These are phyloP conservation scores for Phytophthora pisi DNA, from an alignment of 352 stramenopile species.

Conservation along the genomic window DNA sequence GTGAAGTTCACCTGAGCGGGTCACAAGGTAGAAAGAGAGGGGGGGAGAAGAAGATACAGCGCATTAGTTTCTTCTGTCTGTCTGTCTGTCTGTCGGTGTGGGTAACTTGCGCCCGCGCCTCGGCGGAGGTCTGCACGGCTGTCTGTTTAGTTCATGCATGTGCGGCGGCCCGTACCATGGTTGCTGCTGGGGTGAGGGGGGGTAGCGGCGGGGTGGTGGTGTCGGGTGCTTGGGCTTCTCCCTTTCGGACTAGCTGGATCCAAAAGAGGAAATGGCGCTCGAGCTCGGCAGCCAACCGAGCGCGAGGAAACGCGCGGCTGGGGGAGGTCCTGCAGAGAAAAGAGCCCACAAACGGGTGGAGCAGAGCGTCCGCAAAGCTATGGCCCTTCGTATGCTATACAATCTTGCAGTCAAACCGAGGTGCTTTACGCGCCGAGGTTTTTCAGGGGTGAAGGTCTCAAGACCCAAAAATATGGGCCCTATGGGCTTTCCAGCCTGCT, in stretches of 20 bases:
- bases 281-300: conserved; percentile 18
- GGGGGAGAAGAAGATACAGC: background rate
- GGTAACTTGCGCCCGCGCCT: background rate
- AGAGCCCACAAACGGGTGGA: conserved; percentile 62
- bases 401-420: conserved; percentile 42
- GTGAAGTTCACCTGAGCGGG: conserved; percentile 98
- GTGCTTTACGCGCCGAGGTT: conserved; percentile 46
- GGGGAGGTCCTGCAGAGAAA: conserved; percentile 32
- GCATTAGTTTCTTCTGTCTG: background rate
- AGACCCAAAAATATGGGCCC: conserved; percentile 5
- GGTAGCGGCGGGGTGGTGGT: conserved; percentile 21
- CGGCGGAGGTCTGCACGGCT: too few species aligned
- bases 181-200: conserved; percentile 44
- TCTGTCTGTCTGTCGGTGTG: background rate
- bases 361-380: conserved; percentile 43
- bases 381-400: conserved; percentile 45
- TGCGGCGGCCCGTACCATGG: conserved; percentile 41
- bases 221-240: conserved; percentile 28
- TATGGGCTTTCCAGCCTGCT: too few species aligned
- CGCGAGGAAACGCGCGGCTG: conserved; percentile 14
- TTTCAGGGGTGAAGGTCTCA: conserved; percentile 28
- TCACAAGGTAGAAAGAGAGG: background rate
- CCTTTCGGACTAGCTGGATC: conserved; percentile 49
- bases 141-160: too few species aligned
- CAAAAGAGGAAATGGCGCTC: conserved; percentile 67